phyloP scores from a whole-genome alignment of 1,284 basidiomycete genomes.

The Pholiota adiposa region DNA sequence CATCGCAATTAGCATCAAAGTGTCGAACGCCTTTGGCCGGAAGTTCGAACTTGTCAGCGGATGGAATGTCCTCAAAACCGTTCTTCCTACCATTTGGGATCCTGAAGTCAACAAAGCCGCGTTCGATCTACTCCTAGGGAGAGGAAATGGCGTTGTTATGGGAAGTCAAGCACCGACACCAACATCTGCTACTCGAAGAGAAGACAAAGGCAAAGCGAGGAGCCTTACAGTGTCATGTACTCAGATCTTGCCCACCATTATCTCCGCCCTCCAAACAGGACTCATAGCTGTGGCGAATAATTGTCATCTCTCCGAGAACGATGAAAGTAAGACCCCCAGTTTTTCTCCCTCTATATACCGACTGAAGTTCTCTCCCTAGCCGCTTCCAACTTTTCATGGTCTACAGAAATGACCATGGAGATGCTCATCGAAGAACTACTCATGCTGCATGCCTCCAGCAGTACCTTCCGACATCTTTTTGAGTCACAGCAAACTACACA shows the following conservation, averaged over 20 bases:
- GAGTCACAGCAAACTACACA: slow-evolving; percentile 70
- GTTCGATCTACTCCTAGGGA: slow-evolving; percentile 67
- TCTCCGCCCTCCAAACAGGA: slow-evolving; percentile 59
- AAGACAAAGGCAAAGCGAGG: slow-evolving; percentile 16
- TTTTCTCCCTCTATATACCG: neutral
- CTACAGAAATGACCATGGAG: slow-evolving; percentile 55
- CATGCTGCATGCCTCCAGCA: slow-evolving; percentile 61
- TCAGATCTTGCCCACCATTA: slow-evolving; percentile 69
- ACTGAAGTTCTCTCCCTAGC: slow-evolving; percentile 10
- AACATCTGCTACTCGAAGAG: slow-evolving; percentile 23
- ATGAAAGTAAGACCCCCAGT: slow-evolving; percentile 26
- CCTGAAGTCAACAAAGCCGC: slow-evolving; percentile 62
- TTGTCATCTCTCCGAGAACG: slow-evolving; percentile 35
- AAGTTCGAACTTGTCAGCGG: slow-evolving; percentile 80
- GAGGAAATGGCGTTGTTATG: neutral
- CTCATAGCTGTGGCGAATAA: slow-evolving; percentile 41
- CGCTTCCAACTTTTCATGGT: slow-evolving; percentile 30
- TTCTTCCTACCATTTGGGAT: slow-evolving; percentile 73
- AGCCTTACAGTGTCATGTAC: slow-evolving; percentile 55
- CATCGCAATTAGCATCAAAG: slow-evolving; percentile 55
- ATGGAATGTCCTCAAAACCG: slow-evolving; percentile 69
- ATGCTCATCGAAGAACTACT: slow-evolving; percentile 69
- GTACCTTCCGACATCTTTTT: slow-evolving; percentile 72
- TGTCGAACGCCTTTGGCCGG: slow-evolving; percentile 62
- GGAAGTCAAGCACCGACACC: slow-evolving; percentile 22